Evolutionary conservation across 2,329 filamentous ascomycete genomes (phyloP), one percentile per base, ranked within the genome.

Genomic region (Podosphaera leucotricha): DNA sequence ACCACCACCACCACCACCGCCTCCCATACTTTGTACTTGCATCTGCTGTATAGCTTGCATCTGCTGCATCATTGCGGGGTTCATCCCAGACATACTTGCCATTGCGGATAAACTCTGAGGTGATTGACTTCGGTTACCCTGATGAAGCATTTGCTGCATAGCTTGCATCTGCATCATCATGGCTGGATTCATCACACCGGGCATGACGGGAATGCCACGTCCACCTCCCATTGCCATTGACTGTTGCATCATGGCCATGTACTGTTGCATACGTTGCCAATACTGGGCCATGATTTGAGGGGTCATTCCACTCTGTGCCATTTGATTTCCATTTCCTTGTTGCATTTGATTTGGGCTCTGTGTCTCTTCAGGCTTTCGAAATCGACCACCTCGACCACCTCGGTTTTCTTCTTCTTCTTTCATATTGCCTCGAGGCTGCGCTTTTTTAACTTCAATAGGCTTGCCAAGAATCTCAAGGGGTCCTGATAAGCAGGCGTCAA

Each of bases 221-320:
- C 64, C 59, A 20, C 60, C 61, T 24, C 62, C 65, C 76, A 87
- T 87, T 41, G 77, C 79, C 72, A 92, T 83, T 58, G 90, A 80
- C 55, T 87, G 82, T 62, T 92, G 85, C 83, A 93, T 90, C 71
- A 93, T 77, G 46, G 78, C 70, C 61, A 94, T 92, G 62, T 92
- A 93, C 59, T 93, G 83, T 62, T 98, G 90, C 87, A 98, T 95
- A 41, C 86, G 76, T 60, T 93, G 84, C 75, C 90, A 92, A 64
- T 95, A 94, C 60, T 94, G 86, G 2, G 90, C 90, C 85, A 95
- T 94, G 67, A 92, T 78, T 56, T 93, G 85, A 0, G 87, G 87
- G 18, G 82, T 92, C 81, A 95, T 92, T 49, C 80, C 78, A 43
- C 67, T 59, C 59, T 56, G 64, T 61, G 46, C 58, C 60, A 49